Conservation (phyloP, 2,329 filamentous ascomycete genomes). For the Tympanopsis confertula region DNA sequence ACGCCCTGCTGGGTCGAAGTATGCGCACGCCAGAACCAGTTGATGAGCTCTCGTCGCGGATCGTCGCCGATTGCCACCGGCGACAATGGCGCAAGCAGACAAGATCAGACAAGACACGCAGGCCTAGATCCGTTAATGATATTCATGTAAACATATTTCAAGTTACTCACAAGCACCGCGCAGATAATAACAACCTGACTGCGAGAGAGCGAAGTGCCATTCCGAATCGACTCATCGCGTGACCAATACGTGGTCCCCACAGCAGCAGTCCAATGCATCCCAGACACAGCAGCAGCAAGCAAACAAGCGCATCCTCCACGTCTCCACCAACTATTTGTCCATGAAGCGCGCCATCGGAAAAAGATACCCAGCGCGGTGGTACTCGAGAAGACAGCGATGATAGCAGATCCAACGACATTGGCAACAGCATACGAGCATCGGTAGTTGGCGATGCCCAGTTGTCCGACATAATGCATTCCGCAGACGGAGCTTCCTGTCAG, state of each 20-base stretch:
- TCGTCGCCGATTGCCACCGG: slow-evolving; percentile 20
- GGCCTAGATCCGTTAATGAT: not conserved
- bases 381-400: slow-evolving; percentile 42
- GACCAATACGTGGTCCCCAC: slow-evolving; percentile 37
- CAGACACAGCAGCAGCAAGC: slow-evolving; percentile 43
- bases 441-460: slow-evolving; percentile 50
- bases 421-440: slow-evolving; percentile 28
- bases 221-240: slow-evolving; percentile 20
- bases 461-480: slow-evolving; percentile 53
- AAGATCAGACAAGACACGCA: slow-evolving; percentile 22
- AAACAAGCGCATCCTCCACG: slow-evolving; percentile 36
- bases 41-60: slow-evolving; percentile 27
- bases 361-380: slow-evolving; percentile 40
- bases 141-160: not conserved
- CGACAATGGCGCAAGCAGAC: slow-evolving; percentile 22
- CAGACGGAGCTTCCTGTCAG: slow-evolving; percentile 44
- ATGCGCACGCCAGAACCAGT: slow-evolving; percentile 28
- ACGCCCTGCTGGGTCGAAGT: slow-evolving; percentile 26
- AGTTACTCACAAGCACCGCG: not conserved
- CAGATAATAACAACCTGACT: not conserved
- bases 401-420: slow-evolving; percentile 38
- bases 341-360: slow-evolving; percentile 44
- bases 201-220: not conserved
- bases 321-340: slow-evolving; percentile 48
- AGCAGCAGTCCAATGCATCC: slow-evolving; percentile 51